These are phyloP conservation scores for Arthrobotrys iridis DNA, from an alignment of 2,329 filamentous ascomycete species.

Conservation along the genomic window DNA sequence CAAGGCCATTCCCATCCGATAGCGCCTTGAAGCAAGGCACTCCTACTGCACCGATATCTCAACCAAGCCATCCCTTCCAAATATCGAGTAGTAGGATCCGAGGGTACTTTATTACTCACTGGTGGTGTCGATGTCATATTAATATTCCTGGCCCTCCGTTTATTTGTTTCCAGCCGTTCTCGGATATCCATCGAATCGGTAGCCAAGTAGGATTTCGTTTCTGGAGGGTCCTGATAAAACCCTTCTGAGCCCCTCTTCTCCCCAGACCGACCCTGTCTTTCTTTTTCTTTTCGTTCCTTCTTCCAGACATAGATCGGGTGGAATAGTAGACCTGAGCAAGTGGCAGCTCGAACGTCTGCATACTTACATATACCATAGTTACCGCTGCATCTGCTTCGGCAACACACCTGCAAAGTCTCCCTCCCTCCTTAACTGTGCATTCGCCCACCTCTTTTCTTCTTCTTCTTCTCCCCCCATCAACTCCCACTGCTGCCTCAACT, in stretches of 20 bases:
- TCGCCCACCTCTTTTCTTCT: conserved; percentile 9
- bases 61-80: conserved; percentile 44
- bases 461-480: neutral
- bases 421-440: conserved; percentile 27
- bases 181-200: conserved; percentile 34
- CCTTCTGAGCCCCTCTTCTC: conserved; percentile 14
- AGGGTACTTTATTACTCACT: conserved; percentile 13
- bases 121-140: neutral
- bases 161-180: conserved; percentile 38
- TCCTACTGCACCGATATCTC: conserved; percentile 31
- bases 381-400: neutral
- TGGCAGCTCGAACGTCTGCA: neutral
- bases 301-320: conserved; percentile 11
- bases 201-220: conserved; percentile 35
- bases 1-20: conserved; percentile 49
- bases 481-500: neutral
- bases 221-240: conserved; percentile 32
- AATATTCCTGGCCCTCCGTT: conserved; percentile 28
- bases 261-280: conserved; percentile 6
- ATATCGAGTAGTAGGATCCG: conserved; percentile 50
- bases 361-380: neutral
- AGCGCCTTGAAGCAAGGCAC: conserved; percentile 50
- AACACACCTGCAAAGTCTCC: conserved; percentile 5
- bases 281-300: conserved; percentile 6
- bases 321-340: conserved; percentile 4